A percentile compares a stretch with the other conserved stretches of the same genome.
Evolutionary conservation across 768 basidiomycete genomes (phyloP).

Genomic region (Kwoniella dendrophila): DNA sequence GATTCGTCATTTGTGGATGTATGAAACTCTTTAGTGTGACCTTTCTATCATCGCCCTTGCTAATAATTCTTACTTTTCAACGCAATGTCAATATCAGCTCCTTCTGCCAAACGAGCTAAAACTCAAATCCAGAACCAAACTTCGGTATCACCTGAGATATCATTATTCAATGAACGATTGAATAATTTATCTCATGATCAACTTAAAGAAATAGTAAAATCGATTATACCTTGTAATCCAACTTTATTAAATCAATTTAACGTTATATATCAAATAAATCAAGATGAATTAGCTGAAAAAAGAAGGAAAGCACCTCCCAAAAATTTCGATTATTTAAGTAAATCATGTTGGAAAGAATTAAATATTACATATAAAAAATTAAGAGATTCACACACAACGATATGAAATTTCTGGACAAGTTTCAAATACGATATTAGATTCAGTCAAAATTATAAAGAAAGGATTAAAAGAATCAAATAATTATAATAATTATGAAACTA

Average conservation of each 20-base stretch:
- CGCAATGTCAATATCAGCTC: too few relatives aligned
- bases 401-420: not conserved
- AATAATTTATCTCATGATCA: not conserved
- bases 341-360: constrained; percentile 15
- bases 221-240: not conserved
- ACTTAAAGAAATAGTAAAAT: not conserved
- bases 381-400: not conserved
- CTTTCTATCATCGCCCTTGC: too few relatives aligned
- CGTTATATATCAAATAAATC: not conserved
- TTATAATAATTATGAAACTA: not conserved
- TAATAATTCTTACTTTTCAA: too few relatives aligned
- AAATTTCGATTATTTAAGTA: constrained; percentile 19
- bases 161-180: not conserved
- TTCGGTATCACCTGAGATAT: too few relatives aligned
- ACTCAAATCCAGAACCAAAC: not conserved
- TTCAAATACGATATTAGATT: not conserved
- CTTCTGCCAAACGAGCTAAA: not conserved
- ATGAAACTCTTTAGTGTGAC: too few relatives aligned
- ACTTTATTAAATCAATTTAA: not conserved
- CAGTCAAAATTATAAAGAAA: not conserved
- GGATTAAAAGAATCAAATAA: not conserved
- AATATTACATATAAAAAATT: constrained; percentile 6
- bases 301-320: constrained; percentile 12
- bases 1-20: too few relatives aligned
- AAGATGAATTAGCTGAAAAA: not conserved